A percentile compares a stretch with the other conserved stretches of the same genome.
Evolutionary conservation across 257 asterid species (phyloP).

Genomic region (Lycium barbarum): DNA sequence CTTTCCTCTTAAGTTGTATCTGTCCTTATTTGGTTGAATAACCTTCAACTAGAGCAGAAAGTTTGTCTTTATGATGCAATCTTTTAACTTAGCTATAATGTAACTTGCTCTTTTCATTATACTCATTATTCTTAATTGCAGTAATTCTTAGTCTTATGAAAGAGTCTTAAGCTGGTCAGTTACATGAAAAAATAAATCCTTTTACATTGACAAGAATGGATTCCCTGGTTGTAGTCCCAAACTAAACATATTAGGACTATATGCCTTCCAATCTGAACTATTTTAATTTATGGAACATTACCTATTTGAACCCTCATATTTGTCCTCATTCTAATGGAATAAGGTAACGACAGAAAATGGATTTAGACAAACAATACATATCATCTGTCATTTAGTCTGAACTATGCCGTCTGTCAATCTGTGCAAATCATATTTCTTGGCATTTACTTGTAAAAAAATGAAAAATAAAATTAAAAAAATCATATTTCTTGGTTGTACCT

Average conservation of each 20-base stretch:
- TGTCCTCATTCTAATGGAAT: constrained; percentile 11
- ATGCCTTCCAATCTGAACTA: not conserved
- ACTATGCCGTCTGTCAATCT: not conserved
- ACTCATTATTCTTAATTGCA: not conserved
- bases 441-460: not conserved
- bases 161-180: not conserved
- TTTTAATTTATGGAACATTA: not conserved
- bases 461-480: not conserved
- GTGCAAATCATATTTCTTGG: constrained; percentile 7
- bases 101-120: not conserved
- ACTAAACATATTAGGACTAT: constrained; percentile 11
- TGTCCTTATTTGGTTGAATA: constrained; percentile 12
- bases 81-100: not conserved
- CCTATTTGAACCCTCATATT: constrained; percentile 5
- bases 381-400: not conserved
- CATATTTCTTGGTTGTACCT: constrained; percentile 20
- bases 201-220: not conserved
- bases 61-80: not conserved
- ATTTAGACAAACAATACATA: not conserved
- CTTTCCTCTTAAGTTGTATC: constrained; percentile 2
- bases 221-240: constrained; percentile 12
- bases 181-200: not conserved
- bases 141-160: not conserved
- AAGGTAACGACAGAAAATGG: not conserved
- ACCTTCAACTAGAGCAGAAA: not conserved